These are phyloP conservation scores for Phytophthora agathidicida DNA, from an alignment of 352 stramenopile genomes.

Conservation along the genomic window DNA sequence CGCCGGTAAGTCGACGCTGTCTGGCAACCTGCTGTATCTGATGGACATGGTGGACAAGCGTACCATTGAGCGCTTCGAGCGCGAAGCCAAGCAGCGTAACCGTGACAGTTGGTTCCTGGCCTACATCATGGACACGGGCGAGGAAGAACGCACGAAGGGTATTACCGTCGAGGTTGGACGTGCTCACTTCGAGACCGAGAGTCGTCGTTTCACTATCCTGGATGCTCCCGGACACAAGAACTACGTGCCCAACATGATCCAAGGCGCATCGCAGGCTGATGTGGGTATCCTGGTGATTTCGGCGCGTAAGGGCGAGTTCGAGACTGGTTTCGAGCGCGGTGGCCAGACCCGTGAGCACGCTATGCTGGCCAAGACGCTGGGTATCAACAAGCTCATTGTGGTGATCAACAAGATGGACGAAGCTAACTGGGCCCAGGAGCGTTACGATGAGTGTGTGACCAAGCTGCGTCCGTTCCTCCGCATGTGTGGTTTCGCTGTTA, in stretches of 20 bases:
- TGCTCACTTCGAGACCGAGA: conserved; percentile 97
- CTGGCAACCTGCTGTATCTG: conserved; percentile 98
- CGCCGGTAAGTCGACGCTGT: conserved; percentile 98
- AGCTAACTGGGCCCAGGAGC: conserved; percentile 93
- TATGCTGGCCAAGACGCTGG: conserved; percentile 98
- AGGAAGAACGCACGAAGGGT: conserved; percentile 97
- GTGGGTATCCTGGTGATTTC: conserved; percentile 98
- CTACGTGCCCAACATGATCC: conserved; percentile 99
- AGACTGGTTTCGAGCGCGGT: conserved; percentile 98
- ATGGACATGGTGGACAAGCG: conserved; percentile 99
- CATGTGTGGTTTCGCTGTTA: conserved; percentile 97
- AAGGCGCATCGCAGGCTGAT: conserved; percentile 97
- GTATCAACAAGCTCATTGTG: conserved; percentile 98
- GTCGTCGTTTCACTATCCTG: conserved; percentile 97
- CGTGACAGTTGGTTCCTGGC: conserved; percentile 94
- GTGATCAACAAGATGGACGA: conserved; percentile 99
- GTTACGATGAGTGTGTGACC: conserved; percentile 90
- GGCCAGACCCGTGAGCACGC: conserved; percentile 99
- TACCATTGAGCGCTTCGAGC: conserved; percentile 99
- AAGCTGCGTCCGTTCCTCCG: conserved; percentile 96
- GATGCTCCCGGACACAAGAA: conserved; percentile 99
- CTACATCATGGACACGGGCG: conserved; percentile 99
- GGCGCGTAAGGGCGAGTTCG: conserved; percentile 97
- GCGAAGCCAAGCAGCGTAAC: conserved; percentile 95
- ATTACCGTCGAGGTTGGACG: conserved; percentile 91